phyloP scores from a whole-genome alignment of 139 green algal genomes.

The Klebsormidium nitens region DNA sequence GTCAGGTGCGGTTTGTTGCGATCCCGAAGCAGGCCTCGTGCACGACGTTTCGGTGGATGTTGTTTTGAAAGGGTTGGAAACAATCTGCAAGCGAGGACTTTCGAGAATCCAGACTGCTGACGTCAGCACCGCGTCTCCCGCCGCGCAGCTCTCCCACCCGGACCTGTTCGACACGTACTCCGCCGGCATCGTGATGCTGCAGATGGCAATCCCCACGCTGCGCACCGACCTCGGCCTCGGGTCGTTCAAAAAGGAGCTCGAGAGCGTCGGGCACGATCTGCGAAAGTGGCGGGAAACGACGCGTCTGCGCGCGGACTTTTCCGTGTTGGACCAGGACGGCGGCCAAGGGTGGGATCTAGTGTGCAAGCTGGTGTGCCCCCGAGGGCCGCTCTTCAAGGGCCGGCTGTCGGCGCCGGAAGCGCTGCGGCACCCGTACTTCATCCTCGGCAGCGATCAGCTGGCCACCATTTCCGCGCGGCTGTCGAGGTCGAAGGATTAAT shows the following conservation, averaged over 20 bases:
- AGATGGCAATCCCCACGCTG: conserved; percentile 39
- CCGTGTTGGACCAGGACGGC: conserved; percentile 42
- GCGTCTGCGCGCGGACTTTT: conserved; percentile 30
- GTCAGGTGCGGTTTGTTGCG: too few relatives aligned
- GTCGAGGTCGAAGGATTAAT: too few relatives aligned
- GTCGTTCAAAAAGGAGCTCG: conserved; percentile 45
- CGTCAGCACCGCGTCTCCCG: not conserved
- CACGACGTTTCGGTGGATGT: too few relatives aligned
- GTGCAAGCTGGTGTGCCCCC: conserved; percentile 36
- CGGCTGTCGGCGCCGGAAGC: conserved; percentile 28
- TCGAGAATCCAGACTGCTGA: too few relatives aligned
- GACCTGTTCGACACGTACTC: conserved; percentile 56
- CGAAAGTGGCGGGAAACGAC: conserved; percentile 34
- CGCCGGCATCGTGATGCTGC: conserved; percentile 49
- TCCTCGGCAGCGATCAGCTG: conserved; percentile 27
- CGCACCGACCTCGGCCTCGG: conserved; percentile 27
- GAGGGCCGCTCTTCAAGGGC: conserved; percentile 19
- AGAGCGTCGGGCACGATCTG: conserved; percentile 39
- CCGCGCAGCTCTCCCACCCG: conserved; percentile 40
- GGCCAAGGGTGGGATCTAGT: conserved; percentile 47
- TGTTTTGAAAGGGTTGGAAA: too few relatives aligned
- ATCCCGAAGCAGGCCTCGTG: too few relatives aligned
- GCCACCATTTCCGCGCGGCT: too few relatives aligned
- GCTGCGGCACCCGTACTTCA: conserved; percentile 46
- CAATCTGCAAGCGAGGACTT: too few relatives aligned